phyloP scores from a whole-genome alignment of 1,284 basidiomycete species.

The Polyporus tsugae region DNA sequence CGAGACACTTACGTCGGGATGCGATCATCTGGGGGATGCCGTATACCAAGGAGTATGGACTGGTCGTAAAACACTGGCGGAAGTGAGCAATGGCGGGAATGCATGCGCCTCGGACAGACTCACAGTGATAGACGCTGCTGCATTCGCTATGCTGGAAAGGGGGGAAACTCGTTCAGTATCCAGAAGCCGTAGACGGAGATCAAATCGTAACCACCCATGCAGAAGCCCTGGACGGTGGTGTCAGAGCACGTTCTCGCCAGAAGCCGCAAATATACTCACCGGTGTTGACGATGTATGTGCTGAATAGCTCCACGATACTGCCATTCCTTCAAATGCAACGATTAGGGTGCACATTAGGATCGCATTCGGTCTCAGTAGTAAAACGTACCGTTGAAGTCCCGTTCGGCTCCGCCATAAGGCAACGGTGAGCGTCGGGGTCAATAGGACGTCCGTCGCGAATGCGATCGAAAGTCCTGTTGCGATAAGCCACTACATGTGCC shows the following conservation, averaged over 20 bases:
- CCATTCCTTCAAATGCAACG: not conserved
- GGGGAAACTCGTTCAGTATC: not conserved
- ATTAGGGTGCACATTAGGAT: not conserved
- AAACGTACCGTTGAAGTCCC: not conserved
- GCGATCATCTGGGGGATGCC: conserved; percentile 1
- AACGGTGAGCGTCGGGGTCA: not conserved
- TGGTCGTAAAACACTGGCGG: not conserved
- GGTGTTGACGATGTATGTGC: not conserved
- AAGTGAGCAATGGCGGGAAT: not conserved
- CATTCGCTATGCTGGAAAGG: not conserved
- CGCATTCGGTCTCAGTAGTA: not conserved
- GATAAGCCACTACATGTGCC: not conserved
- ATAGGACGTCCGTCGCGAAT: conserved; percentile 1
- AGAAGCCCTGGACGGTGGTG: not conserved
- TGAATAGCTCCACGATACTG: not conserved
- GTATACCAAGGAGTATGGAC: not conserved
- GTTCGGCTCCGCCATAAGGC: not conserved
- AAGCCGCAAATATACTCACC: not conserved
- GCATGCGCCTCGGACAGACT: not conserved
- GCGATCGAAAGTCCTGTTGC: not conserved
- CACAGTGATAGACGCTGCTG: not conserved
- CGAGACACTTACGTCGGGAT: not conserved
- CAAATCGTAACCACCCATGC: not conserved
- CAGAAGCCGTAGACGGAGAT: not conserved
- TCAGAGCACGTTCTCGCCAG: not conserved